Base-by-base conservation (phyloP, 179 eudicot species). In the Dionaea muscipula region DNA sequence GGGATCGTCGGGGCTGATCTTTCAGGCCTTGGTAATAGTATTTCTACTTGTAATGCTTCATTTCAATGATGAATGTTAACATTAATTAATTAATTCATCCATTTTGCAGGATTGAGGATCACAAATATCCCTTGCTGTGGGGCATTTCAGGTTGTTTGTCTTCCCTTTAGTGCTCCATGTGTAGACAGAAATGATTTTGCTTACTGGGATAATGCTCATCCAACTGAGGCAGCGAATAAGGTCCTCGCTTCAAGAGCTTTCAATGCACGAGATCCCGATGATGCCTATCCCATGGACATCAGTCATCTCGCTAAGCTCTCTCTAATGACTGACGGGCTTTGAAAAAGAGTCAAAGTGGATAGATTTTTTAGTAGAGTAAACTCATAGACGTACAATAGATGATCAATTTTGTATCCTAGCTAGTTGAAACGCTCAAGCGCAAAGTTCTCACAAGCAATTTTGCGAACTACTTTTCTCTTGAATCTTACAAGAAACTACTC, bases 231-330 rank as follows among this genome's bases (percentile, higher is more conserved):
- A 19, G 68, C 68, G 6, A 71, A 66, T 57, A 61, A 23, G 43
- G 36, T 66, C 26, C 54, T 71, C 27, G 68, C 71, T 5, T 40
- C 28, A 3, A 37, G 75, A 26, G 68, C 71, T 13, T 66, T 10
- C 53, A 66, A 36, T 38, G 52, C 59, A 1, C 3, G 40, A 57
- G n/a, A 24, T 8, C 19, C 37, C 0, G 37, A 45, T 0, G 65
- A 71, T 13, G 25, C 61, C 40, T 53, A 71, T 52, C 75, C 75
- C 21, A 56, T 65, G 70, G 71, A 71, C 47, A 65, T 71, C 28
- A 61, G 48, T 24, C 13, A 26, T 8, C 56, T 71, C 0, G 67
- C 63, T 17, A 24, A 17, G 3, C 58, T 55, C 40, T 19, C 18
- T n/a, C n/a, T n/a, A n/a, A n/a, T n/a, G n/a, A n/a, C n/a, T n/a